Percentiles rank a stretch among this genome's conserved stretches.
phyloP scores from a whole-genome alignment of 2,329 filamentous ascomycete genomes.

The Fusarium equiseti region DNA sequence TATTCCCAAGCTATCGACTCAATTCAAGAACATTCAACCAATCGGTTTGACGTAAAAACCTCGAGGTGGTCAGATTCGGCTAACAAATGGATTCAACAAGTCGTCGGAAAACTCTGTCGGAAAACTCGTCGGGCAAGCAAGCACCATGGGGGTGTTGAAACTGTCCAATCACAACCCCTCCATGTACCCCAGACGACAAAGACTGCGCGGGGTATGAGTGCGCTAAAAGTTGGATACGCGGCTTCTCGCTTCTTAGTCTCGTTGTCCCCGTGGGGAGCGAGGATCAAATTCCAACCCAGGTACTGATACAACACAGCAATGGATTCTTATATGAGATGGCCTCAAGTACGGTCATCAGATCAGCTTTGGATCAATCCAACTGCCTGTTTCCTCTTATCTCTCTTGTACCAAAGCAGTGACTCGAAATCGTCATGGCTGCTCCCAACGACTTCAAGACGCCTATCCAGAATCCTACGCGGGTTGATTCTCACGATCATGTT shows the following conservation, averaged over 20 bases:
- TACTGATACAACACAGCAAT: neutral
- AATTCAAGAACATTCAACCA: neutral
- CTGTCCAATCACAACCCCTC: neutral
- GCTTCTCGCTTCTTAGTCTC: neutral
- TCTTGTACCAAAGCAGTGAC: neutral
- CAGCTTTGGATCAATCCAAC: neutral
- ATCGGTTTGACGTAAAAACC: neutral
- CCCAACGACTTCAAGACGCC: neutral
- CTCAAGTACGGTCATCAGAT: neutral
- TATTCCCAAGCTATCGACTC: neutral
- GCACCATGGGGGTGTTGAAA: neutral
- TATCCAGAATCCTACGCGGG: neutral
- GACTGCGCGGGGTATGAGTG: neutral
- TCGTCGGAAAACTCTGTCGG: conserved; percentile 2
- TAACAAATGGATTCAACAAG: neutral
- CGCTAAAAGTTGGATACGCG: neutral
- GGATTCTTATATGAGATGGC: neutral
- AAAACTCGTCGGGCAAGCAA: neutral
- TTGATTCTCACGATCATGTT: neutral
- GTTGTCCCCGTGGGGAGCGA: neutral
- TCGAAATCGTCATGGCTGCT: neutral
- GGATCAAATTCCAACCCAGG: neutral
- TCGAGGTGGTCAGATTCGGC: neutral
- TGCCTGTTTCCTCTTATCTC: neutral
- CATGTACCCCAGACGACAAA: neutral